Conservation (phyloP, 169 alveolate species). For the Besnoitia besnoiti region DNA sequence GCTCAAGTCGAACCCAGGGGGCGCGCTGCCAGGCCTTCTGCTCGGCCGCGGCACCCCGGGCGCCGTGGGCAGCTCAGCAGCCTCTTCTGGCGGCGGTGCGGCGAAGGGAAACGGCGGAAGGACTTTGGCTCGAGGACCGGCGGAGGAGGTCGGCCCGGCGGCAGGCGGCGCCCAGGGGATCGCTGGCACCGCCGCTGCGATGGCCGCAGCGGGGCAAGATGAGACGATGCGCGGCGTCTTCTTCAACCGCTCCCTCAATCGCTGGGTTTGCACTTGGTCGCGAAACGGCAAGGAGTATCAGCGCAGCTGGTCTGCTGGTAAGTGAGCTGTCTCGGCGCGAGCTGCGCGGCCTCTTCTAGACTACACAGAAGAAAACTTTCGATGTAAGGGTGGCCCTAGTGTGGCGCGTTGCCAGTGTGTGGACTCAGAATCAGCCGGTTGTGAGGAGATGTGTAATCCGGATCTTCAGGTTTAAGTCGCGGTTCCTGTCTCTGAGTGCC, state of each 20-base stretch:
- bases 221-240: conserved; percentile 63
- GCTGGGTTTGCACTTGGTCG: conserved; percentile 65
- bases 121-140: not conserved
- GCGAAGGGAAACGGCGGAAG: not conserved
- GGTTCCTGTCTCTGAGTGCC: not conserved
- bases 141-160: too few species aligned
- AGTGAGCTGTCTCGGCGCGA: not conserved
- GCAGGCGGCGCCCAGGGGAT: conserved; percentile 15
- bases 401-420: too few species aligned
- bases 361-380: too few species aligned
- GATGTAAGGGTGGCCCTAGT: too few species aligned
- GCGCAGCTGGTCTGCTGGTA: conserved; percentile 62
- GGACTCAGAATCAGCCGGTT: too few species aligned
- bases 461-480: too few species aligned
- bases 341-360: too few species aligned
- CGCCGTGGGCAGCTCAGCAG: not conserved
- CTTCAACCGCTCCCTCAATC: conserved; percentile 54
- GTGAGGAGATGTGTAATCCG: too few species aligned
- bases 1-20: not conserved
- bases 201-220: conserved; percentile 5
- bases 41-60: not conserved
- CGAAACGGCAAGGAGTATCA: conserved; percentile 56
- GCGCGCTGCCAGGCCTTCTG: not conserved
- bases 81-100: not conserved
- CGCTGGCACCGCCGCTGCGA: not conserved